Evolutionary conservation across 352 stramenopile species (phyloP), one percentile per base, ranked within the genome.

Genomic region (Phytopythium litorale): DNA sequence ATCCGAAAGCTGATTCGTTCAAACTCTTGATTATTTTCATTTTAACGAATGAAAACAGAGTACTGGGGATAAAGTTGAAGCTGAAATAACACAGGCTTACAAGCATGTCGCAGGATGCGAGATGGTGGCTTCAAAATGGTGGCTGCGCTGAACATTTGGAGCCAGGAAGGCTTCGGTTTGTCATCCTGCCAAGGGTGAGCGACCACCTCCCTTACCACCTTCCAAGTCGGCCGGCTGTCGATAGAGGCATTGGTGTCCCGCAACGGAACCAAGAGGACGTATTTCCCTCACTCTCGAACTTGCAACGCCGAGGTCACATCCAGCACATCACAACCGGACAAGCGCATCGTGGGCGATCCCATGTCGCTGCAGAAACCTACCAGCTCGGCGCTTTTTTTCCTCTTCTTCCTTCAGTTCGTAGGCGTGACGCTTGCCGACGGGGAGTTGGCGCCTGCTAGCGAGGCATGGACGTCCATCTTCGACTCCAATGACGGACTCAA

Each of bases 401-500:
- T 73, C 9, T 65, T 40, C 25, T 19, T 72, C 7, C 53, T 63
- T 13, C 55, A 58, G 13, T 25, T 58, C 33, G 33, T 37, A 5
- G 15, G 18, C 40, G 12, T 33, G 4, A 16, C 40, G 37, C 11
- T 65, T 18, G 61, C 23, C 13, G 42, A 52, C 0, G 67, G 51
- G 16, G n/a, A 53, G 38, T 30, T 60, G 55, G 55, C 55, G n/a
- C 64, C 66, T 37, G 53, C 60, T 60, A 67, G 55, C 38, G 55
- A 60, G 18, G 37, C 55, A 3, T 50, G 37, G 55, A 60, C 55
- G 30, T 76, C 71, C 35, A 72, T 81, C 49, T 70, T 81, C 46
- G 57, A 71, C 48, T 78, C 74, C 16, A 68, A 67, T 15, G 40
- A 52, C 28, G 63, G 73, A 1, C 46, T 79, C 63, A 77, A 66